Evolutionary conservation across 2,329 filamentous ascomycete genomes (phyloP).

Genomic region (Thielaviopsis ethacetica): DNA sequence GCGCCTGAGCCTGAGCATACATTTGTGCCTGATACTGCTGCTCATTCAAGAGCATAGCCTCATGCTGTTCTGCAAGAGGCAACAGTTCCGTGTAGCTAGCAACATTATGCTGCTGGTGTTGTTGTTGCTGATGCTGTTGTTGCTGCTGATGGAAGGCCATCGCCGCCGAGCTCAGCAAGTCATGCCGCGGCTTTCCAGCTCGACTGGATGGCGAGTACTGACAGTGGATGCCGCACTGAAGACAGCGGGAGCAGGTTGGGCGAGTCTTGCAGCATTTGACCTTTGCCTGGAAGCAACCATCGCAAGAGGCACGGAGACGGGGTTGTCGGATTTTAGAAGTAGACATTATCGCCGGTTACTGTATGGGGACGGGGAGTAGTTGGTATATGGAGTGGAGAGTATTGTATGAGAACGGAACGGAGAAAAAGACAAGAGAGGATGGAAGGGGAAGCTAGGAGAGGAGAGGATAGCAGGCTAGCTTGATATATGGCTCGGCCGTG

Average conservation of each 20-base stretch:
- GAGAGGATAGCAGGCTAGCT: too few relatives aligned
- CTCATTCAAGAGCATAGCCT: constrained; percentile 2
- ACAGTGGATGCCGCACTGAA: constrained; percentile 32
- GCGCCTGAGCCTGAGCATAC: background rate
- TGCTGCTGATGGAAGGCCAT: background rate
- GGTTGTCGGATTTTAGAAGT: constrained; percentile 22
- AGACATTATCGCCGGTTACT: background rate
- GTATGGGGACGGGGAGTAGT: background rate
- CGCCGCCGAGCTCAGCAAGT: background rate
- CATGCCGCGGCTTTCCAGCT: constrained; percentile 19
- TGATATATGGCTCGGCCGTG: background rate
- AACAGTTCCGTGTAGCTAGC: background rate
- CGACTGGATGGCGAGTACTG: constrained; percentile 36
- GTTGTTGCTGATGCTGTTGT: background rate
- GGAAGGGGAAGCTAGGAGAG: too few relatives aligned
- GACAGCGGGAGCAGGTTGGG: constrained; percentile 36
- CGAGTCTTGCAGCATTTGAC: constrained; percentile 38
- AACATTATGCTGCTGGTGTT: background rate
- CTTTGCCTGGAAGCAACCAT: constrained; percentile 38
- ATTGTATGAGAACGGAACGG: too few relatives aligned
- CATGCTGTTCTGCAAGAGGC: background rate
- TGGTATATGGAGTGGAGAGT: too few relatives aligned
- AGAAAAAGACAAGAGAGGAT: too few relatives aligned
- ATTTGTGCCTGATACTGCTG: constrained; percentile 5
- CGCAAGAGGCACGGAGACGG: constrained; percentile 32